Evolutionary conservation across 1,284 basidiomycete species (phyloP), one percentile per base, ranked within the genome.

Genomic region (Fomitopsis schrenkii): DNA sequence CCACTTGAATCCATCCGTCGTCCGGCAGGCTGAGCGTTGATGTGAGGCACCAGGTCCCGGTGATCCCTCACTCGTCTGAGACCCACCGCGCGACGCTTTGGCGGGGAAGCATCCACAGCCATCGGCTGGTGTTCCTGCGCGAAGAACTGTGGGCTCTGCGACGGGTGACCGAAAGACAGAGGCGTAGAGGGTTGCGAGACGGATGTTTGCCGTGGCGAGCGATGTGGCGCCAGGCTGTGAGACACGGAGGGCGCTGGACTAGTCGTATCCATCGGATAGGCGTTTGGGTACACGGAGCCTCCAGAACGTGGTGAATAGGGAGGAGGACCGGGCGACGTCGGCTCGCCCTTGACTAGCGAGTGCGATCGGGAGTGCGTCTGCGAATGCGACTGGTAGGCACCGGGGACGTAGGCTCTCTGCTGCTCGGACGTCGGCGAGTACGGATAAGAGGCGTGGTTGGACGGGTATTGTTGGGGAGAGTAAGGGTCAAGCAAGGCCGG

Each of bases 1-100:
- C 91, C 90, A 66, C 78, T 85, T 48, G 83, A 74, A 64, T 86
- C 87, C 75, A 91, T 85, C 59, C 92, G 80, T 67, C 90, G 80
- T 26, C 84, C 87, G 4, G 75, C 67, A 17, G 84, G 81, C 55
- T 82, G 78, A 30, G 73, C 69, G 72, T 89, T 88, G 66, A 87
- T 76, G 63, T 84, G 83, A 62, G 91, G 89, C 59, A 85, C 81
- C 41, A 94, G 76, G 73, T 94, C 91, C 66, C 86, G 83, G 60
- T 76, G 77, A 66, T 87, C 87, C 63, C 88, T 82, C 12, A 93
- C 83, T 60, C 88, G 80, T 68, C 85, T 82, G 68, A 94, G 87
- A 30, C 91, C 91, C 58, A 83, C 80, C 12, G 86, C 81, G 38
- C 88, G 81, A 66, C 87, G 82, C 72, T 86, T 86, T 62, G 84